Conservation (phyloP, 805 yeast species). For the Suhomyces kilbournensis region DNA sequence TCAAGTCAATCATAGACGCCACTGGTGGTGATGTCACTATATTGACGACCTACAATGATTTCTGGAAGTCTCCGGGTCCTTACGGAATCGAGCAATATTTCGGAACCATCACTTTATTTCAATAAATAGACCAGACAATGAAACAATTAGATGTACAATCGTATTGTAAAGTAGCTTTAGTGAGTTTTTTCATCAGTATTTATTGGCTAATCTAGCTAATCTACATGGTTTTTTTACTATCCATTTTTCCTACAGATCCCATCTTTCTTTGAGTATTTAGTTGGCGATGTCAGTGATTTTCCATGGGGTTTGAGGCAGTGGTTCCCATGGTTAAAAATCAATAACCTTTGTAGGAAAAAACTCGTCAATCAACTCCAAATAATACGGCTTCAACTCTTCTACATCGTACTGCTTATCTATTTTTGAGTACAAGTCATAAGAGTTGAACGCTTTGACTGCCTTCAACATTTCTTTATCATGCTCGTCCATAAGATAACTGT, state of each 20-base stretch:
- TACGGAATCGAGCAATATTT: slow-evolving; percentile 86
- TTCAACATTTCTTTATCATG: slow-evolving; percentile 58
- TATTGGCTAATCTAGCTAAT: no score
- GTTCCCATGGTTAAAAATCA: slow-evolving; percentile 59
- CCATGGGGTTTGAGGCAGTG: no score
- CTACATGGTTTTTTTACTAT: no score
- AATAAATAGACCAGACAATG: not conserved
- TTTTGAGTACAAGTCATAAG: slow-evolving; percentile 67
- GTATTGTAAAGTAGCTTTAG: not conserved
- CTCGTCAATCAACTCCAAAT: slow-evolving; percentile 62
- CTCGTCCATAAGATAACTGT: slow-evolving; percentile 59
- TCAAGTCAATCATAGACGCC: slow-evolving; percentile 56
- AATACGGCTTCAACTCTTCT: slow-evolving; percentile 54
- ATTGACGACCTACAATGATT: slow-evolving; percentile 77
- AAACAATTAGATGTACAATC: not conserved
- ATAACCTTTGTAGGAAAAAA: slow-evolving; percentile 56
- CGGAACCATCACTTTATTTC: slow-evolving; percentile 53
- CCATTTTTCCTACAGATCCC: no score
- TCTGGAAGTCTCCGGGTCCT: slow-evolving; percentile 83
- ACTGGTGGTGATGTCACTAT: slow-evolving; percentile 63
- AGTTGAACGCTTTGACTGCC: slow-evolving; percentile 65
- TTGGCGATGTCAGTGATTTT: no score
- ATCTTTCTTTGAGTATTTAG: no score
- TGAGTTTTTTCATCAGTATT: no score
- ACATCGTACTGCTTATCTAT: slow-evolving; percentile 47